A percentile compares a stretch with the other conserved stretches of the same genome.
Conservation (phyloP, 1,284 basidiomycete species). For the Hymenochaete sp. region DNA sequence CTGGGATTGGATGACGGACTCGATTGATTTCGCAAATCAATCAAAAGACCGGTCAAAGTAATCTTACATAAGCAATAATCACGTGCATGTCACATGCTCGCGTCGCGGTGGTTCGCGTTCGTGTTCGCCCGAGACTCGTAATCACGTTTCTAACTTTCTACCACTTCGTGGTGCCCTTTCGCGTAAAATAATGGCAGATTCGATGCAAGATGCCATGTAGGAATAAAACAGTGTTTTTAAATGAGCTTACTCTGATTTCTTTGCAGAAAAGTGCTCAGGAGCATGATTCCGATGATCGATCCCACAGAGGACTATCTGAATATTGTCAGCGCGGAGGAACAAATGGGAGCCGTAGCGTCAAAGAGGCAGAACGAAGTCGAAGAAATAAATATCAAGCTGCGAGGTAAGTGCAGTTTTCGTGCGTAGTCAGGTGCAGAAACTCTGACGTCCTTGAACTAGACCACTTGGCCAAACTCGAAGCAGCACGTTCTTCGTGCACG, state of each 20-base stretch:
- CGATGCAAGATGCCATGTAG: constrained; percentile 29
- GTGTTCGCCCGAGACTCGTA: too few species aligned
- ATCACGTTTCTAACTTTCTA: too few species aligned
- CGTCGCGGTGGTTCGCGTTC: too few species aligned
- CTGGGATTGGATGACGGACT: not conserved
- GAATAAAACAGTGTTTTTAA: not conserved
- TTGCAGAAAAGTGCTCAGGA: constrained; percentile 52
- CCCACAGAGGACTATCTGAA: constrained; percentile 68
- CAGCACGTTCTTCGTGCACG: constrained; percentile 59
- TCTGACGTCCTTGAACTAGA: constrained; percentile 27
- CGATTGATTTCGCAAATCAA: not conserved
- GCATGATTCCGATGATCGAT: constrained; percentile 60
- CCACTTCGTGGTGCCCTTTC: too few species aligned
- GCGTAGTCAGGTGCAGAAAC: not conserved
- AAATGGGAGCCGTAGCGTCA: constrained; percentile 46
- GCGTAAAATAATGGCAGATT: too few species aligned
- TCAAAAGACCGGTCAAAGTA: too few species aligned
- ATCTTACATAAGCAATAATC: too few species aligned
- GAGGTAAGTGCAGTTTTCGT: constrained; percentile 34
- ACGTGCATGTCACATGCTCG: too few species aligned
- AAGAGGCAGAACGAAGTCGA: constrained; percentile 56
- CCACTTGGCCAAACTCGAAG: constrained; percentile 58
- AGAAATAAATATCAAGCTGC: constrained; percentile 50
- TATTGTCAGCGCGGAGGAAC: constrained; percentile 61
- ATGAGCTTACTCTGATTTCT: not conserved